Evolutionary conservation across 179 eudicot genomes (phyloP), one percentile per base, ranked within the genome.

Genomic region (Beta lomatogona): DNA sequence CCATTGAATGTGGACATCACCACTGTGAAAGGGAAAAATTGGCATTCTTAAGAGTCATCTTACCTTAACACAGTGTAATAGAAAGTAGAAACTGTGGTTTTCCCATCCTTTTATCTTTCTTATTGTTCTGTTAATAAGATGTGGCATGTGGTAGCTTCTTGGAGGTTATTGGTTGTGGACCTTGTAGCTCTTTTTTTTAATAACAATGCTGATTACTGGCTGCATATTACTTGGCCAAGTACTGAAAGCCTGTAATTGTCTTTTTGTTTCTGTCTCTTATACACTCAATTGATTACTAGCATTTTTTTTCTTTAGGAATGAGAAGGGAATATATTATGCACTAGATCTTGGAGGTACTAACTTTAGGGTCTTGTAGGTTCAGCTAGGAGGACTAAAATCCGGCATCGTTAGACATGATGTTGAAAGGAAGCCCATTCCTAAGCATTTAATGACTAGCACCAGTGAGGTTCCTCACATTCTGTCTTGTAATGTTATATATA

Each of bases 311-410:
- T 79, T n/a, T 89, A 97, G 99, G 97, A 88, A 80, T 83, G 98
- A 94, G 82, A 88, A 88, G 83, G 99, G 98, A 72, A 87, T 89
- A 72, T 97, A 89, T 88, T 97, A 97, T 71, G 97, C 97, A 9
- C 87, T 94, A 82, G 87, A 94, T 86, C 93, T 97, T 75, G 98
- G 97, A 74, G 99, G 97, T 78, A 92, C 97, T 28, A 87, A 97
- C 85, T 94, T 93, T 78, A 89, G 99, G 86, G 92, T 97, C 68
- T 83, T 92, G 81, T 85, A 94, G 73, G 95, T 97, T 88, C 92
- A 90, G 80, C 90, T 92, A 41, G 94, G 90, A 72, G 97, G 94
- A 74, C 82, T 86, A 81, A 86, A 87, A 58, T 87, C 93, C 46
- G 63, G 83, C 79, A 85, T 84, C 13, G 79, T 93, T 63, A 83